Evolutionary conservation across 1,284 basidiomycete species (phyloP), one percentile per base, ranked within the genome.

Genomic region (Melampsora americana): DNA sequence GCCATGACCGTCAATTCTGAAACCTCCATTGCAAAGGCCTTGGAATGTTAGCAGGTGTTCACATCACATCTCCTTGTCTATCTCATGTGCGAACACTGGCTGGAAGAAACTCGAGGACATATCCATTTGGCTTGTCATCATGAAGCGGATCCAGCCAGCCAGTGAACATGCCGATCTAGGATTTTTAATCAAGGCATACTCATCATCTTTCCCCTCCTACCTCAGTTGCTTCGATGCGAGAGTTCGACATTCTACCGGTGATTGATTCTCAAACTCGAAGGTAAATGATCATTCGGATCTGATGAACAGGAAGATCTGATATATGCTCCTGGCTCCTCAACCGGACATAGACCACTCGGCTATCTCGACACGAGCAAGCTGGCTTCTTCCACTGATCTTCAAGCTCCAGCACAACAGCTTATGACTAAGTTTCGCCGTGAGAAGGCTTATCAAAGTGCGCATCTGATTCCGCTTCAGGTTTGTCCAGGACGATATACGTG

Each of bases 141-240:
- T 7, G 11, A 11, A 42, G 39, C 39, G 39, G 39, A 42, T 42
- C 11, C 39, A 42, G 39, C 39, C 39, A 42, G 39, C 39, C 6
- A 42, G 39, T 11, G 6, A 42, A 42, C 39, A 42, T 35, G 5
- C 35, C 39, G 11, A 12, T 5, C 6, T 42, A 11, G 9, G 35
- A 35, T 35, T 35, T 42, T 42, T 42, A 1, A 9, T 42, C 53
- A 56, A 28, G 12, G 16, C 1, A 7, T 56, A 56, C n/a, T 28
- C n/a, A n/a, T 56, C 20, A 56, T 56, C 20, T n/a, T 56, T 56
- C 53, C 12, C 12, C 5, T 56, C 32, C 12, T 62, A 62, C 18
- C n/a, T 62, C 60, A 66, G 65, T 66, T 39, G 65, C 65, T 23
- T 44, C 42, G 42, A 66, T 66, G 65, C 39, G 65, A 9, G 65